Base-by-base conservation (phyloP, 2,329 filamentous ascomycete genomes). In the Juglanconis oblonga region DNA sequence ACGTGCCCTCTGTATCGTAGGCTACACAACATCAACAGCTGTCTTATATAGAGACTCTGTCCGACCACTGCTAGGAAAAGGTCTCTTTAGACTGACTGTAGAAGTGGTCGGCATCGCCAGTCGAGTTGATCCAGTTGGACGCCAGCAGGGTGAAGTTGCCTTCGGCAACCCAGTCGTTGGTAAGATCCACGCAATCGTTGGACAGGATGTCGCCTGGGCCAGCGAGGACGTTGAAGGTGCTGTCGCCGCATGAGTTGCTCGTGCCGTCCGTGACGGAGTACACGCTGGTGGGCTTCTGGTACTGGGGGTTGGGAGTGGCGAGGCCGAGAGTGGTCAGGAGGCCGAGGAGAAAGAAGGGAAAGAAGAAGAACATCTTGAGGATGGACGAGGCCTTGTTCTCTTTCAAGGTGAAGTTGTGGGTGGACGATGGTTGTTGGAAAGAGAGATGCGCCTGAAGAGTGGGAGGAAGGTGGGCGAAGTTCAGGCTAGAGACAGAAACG, bases 101-200 rank as follows among this genome's bases (percentile, higher is more conserved):
- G 55, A 57, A 57, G 48, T 57, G 55, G 48, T 57, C 55, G 24
- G 36, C 55, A 13, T 51, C 47, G n/a, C 47, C 48, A 2, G 55
- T 57, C 33, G 55, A 57, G 55, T 45, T 52, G 47, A 13, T 29
- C 55, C 58, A 61, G 31, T 1, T 29, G 4, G 49, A 48, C 11
- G 56, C 44, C 49, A 49, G 35, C 42, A 57, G 14, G 3, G 42
- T 49, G 32, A 57, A 61, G 55, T 58, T 24, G 1, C 10, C 44
- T 6, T 53, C 10, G 5, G 8, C 32, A 6, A 24, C 44, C 31
- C 55, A 61, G 7, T 5, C 8, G 8, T 13, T 11, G 14, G 53
- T n/a, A 7, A 61, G 24, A 13, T 29, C 9, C 29, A 52, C 29
- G 54, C 58, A 61, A 35, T 61, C 58, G 6, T 31, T 31, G 29